These are phyloP conservation scores for Albizia julibrissin DNA, from an alignment of 306 rosid genomes.

Conservation along the genomic window DNA sequence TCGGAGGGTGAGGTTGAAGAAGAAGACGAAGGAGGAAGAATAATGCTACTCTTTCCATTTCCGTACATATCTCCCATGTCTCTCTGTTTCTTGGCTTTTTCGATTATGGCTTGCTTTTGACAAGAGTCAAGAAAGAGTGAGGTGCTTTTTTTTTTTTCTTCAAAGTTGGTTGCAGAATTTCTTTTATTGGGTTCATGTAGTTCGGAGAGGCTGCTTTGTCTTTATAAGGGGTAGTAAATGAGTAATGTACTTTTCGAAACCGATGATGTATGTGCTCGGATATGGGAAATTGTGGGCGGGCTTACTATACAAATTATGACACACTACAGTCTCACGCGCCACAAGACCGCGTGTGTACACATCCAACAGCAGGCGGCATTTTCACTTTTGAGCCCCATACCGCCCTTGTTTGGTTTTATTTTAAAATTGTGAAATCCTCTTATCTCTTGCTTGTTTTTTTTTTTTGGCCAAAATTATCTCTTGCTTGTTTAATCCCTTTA, in stretches of 20 bases:
- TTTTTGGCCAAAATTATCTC: no score
- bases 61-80: constrained; percentile 48
- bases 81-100: constrained; percentile 6
- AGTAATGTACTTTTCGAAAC: neutral
- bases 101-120: neutral
- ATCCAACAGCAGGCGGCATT: neutral
- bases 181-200: neutral
- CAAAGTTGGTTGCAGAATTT: neutral
- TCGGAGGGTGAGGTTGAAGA: constrained; percentile 43
- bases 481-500: no score
- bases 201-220: neutral
- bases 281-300: constrained; percentile 35
- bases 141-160: neutral
- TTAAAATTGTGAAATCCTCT: neutral
- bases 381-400: neutral
- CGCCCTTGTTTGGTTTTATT: neutral
- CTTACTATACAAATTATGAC: neutral
- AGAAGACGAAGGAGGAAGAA: constrained; percentile 32
- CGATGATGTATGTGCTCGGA: neutral
- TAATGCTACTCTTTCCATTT: constrained; percentile 29
- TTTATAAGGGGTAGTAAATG: neutral
- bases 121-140: neutral
- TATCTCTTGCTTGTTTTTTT: no score
- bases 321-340: constrained; percentile 26
- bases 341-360: neutral